phyloP scores from a whole-genome alignment of 2,329 filamentous ascomycete species.

The Onygenales sp. region DNA sequence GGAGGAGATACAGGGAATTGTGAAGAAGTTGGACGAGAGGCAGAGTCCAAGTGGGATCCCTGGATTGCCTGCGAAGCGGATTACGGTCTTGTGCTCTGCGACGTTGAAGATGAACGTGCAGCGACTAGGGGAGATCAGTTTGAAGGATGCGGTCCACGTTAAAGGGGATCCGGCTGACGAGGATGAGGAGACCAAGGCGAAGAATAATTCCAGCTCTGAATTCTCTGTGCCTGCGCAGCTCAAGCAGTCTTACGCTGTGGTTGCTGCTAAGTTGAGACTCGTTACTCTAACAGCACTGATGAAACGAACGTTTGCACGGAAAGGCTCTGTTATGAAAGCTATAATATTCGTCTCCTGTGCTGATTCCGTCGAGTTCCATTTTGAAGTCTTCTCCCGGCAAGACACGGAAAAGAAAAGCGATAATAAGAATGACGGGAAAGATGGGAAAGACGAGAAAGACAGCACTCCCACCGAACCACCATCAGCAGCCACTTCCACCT shows the following conservation, averaged over 20 bases:
- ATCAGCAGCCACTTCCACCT: background rate
- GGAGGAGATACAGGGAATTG: slow-evolving; percentile 80
- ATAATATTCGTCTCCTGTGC: slow-evolving; percentile 96
- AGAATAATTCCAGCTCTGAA: slow-evolving; percentile 42
- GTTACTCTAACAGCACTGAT: slow-evolving; percentile 79
- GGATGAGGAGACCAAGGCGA: slow-evolving; percentile 37
- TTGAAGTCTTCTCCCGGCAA: slow-evolving; percentile 60
- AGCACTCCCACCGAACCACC: slow-evolving; percentile 7
- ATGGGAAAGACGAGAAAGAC: slow-evolving; percentile 18
- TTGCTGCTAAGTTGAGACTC: slow-evolving; percentile 80
- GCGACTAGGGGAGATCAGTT: slow-evolving; percentile 82
- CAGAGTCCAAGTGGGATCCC: slow-evolving; percentile 54
- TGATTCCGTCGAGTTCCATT: slow-evolving; percentile 95
- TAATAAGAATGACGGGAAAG: slow-evolving; percentile 17
- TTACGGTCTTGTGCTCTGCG: slow-evolving; percentile 88
- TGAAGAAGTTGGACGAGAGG: slow-evolving; percentile 64
- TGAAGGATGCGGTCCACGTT: slow-evolving; percentile 86
- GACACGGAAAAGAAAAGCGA: slow-evolving; percentile 10
- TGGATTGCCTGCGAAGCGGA: slow-evolving; percentile 59
- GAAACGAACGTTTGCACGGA: slow-evolving; percentile 77
- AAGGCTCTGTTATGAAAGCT: slow-evolving; percentile 88
- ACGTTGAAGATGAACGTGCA: slow-evolving; percentile 98
- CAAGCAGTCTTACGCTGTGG: slow-evolving; percentile 81
- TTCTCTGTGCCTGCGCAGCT: slow-evolving; percentile 86
- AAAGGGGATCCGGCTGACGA: slow-evolving; percentile 55